These are phyloP conservation scores for Rhodocollybia butyracea DNA, from an alignment of 768 basidiomycete genomes.

Conservation along the genomic window DNA sequence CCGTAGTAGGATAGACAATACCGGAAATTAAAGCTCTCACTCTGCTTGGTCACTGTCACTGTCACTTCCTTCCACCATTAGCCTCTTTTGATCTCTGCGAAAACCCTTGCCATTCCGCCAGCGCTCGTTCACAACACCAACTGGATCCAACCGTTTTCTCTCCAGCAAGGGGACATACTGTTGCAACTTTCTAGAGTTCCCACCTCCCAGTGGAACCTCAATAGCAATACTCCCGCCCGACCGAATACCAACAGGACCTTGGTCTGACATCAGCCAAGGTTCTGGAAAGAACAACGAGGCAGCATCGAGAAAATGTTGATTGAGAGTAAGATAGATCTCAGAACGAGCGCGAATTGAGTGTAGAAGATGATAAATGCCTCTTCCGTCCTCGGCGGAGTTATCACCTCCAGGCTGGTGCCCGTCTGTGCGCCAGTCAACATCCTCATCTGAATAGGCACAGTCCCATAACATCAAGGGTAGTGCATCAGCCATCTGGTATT, in stretches of 20 bases:
- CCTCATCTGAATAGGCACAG: slow-evolving; percentile 66
- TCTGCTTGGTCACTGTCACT: background rate
- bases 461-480: slow-evolving; percentile 92
- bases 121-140: slow-evolving; percentile 72
- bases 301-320: slow-evolving; percentile 62
- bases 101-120: slow-evolving; percentile 71
- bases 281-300: slow-evolving; percentile 42
- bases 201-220: slow-evolving; percentile 68
- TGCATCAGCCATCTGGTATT: slow-evolving; percentile 91
- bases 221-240: slow-evolving; percentile 21
- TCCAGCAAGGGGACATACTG: slow-evolving; percentile 68
- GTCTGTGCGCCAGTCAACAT: slow-evolving; percentile 72
- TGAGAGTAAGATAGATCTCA: slow-evolving; percentile 59
- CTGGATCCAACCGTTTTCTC: slow-evolving; percentile 65
- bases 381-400: slow-evolving; percentile 16
- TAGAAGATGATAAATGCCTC: slow-evolving; percentile 45
- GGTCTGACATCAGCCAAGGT: slow-evolving; percentile 26
- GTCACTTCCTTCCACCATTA: slow-evolving; percentile 16
- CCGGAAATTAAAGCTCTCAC: background rate
- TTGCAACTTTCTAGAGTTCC: slow-evolving; percentile 53
- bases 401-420: slow-evolving; percentile 30
- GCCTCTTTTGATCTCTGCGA: slow-evolving; percentile 36
- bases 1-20: background rate
- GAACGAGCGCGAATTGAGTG: slow-evolving; percentile 57
- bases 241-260: slow-evolving; percentile 16